Conservation (phyloP, 2,329 filamentous ascomycete species). For the Fusarium devonianum region DNA sequence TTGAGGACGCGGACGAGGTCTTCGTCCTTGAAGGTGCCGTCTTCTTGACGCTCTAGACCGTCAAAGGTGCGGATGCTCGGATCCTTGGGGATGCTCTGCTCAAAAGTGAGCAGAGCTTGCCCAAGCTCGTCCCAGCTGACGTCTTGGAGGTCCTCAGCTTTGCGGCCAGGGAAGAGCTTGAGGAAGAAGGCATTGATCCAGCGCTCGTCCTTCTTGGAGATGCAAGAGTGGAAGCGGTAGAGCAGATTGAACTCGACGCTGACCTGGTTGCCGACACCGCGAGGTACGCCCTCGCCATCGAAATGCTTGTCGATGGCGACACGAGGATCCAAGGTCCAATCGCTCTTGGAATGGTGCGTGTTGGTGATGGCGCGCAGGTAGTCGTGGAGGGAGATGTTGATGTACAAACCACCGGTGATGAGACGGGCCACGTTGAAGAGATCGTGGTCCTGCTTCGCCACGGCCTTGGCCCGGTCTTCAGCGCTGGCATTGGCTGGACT, state of each 20-base stretch:
- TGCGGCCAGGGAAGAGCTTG: constrained; percentile 36
- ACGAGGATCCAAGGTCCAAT: constrained; percentile 70
- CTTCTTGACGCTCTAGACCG: constrained; percentile 53
- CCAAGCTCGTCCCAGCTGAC: constrained; percentile 37
- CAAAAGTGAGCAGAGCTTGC: constrained; percentile 28
- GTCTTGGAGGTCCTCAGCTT: constrained; percentile 51
- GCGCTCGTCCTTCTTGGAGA: constrained; percentile 66
- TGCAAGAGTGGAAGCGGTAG: constrained; percentile 70
- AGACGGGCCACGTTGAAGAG: constrained; percentile 58
- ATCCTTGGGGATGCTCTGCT: constrained; percentile 43
- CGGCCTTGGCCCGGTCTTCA: constrained; percentile 45
- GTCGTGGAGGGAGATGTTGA: constrained; percentile 64
- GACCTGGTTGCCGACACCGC: constrained; percentile 71
- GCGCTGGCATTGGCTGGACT: constrained; percentile 13
- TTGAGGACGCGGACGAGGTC: constrained; percentile 65
- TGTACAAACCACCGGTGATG: constrained; percentile 61
- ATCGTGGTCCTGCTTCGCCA: constrained; percentile 57
- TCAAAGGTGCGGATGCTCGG: constrained; percentile 58
- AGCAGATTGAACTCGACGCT: constrained; percentile 73
- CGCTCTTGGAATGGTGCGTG: constrained; percentile 63
- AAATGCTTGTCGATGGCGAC: constrained; percentile 57
- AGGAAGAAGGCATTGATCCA: constrained; percentile 65
- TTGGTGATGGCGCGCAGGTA: constrained; percentile 69
- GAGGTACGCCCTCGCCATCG: constrained; percentile 56
- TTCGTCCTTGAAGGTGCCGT: constrained; percentile 64